A percentile compares a stretch with the other conserved stretches of the same genome.
Conservation (phyloP, 2,329 filamentous ascomycete species). For the Fusarium marasasianum region DNA sequence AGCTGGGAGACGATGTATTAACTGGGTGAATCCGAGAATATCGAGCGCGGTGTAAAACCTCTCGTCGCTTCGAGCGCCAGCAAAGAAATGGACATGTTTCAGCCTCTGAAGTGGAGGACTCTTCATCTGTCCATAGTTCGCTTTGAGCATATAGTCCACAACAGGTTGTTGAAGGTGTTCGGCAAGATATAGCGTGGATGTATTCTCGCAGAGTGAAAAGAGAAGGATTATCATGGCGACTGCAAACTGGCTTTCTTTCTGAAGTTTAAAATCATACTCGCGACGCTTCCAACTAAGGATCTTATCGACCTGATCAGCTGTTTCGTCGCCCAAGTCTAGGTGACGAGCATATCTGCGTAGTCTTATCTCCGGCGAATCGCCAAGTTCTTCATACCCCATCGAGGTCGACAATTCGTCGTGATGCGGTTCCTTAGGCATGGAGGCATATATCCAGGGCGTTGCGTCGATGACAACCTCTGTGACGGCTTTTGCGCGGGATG, state of each 20-base stretch:
- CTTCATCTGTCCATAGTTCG: not conserved
- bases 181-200: not conserved
- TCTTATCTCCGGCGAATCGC: fast-evolving
- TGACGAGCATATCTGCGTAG: not conserved
- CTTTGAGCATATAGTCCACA: not conserved
- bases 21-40: not conserved
- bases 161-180: not conserved
- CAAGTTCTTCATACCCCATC: not conserved
- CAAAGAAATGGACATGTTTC: not conserved
- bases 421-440: fast-evolving
- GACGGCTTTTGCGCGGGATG: not conserved
- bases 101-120: not conserved
- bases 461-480: not conserved
- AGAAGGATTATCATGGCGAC: not conserved
- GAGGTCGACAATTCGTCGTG: not conserved
- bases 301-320: not conserved
- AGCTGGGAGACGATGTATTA: not conserved
- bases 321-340: fast-evolving
- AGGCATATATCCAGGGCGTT: not conserved
- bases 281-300: not conserved
- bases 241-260: not conserved
- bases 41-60: not conserved
- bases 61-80: not conserved
- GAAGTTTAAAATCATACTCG: not conserved
- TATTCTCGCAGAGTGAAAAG: not conserved